phyloP scores from a whole-genome alignment of 352 stramenopile species.

The Phytophthora rubi region DNA sequence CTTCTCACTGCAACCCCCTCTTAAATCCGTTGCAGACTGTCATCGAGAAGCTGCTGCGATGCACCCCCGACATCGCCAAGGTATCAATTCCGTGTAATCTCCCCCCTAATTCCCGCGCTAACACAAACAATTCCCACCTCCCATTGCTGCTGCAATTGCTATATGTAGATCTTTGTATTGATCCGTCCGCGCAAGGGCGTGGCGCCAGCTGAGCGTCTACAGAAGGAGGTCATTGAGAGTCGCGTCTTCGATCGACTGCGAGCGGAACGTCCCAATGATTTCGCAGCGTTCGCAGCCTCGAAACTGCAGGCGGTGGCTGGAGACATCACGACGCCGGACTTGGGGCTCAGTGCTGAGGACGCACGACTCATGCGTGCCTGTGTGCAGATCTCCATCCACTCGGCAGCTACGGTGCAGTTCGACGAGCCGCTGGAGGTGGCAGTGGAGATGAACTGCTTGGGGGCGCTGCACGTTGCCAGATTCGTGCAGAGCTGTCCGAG shows the following conservation, averaged over 20 bases:
- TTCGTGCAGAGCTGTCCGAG: constrained; percentile 64
- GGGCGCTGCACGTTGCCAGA: constrained; percentile 64
- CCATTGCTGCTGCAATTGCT: constrained; percentile 2
- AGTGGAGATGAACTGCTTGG: constrained; percentile 86
- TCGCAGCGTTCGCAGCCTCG: constrained; percentile 49
- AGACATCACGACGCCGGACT: constrained; percentile 70
- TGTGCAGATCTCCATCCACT: constrained; percentile 83
- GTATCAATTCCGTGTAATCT: constrained; percentile 23
- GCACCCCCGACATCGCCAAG: constrained; percentile 59
- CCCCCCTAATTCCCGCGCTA: background rate
- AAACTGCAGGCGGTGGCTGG: constrained; percentile 74
- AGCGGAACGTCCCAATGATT: constrained; percentile 52
- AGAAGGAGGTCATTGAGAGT: constrained; percentile 82
- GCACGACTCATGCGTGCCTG: constrained; percentile 44
- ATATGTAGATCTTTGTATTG: constrained; percentile 69
- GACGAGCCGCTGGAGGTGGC: constrained; percentile 87
- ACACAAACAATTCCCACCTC: constrained; percentile 4
- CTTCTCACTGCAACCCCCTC: constrained; percentile 9
- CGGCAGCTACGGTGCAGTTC: constrained; percentile 87
- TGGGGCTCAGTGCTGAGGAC: constrained; percentile 63
- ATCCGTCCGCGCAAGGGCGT: constrained; percentile 83
- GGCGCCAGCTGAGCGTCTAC: constrained; percentile 49
- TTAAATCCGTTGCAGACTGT: constrained; percentile 46
- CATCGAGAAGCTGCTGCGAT: constrained; percentile 85
- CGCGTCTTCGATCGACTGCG: constrained; percentile 78